These are phyloP conservation scores for Epichloe uncinata DNA, from an alignment of 2,329 filamentous ascomycete genomes.

Conservation along the genomic window DNA sequence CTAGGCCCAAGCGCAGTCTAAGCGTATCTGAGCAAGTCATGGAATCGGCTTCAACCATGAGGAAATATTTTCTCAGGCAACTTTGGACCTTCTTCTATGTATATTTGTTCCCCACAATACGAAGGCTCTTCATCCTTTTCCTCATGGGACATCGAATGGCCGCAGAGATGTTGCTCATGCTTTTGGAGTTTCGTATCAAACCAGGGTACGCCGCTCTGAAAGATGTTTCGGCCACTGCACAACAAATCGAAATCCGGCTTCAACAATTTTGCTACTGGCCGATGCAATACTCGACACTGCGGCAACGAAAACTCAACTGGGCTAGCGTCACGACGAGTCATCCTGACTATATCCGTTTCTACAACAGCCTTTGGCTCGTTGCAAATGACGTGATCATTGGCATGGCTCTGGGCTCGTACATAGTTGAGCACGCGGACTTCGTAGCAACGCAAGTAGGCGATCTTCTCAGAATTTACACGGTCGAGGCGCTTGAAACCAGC, in stretches of 20 bases:
- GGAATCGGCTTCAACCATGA: conserved; percentile 78
- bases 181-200: conserved; percentile 75
- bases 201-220: conserved; percentile 77
- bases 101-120: conserved; percentile 68
- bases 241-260: conserved; percentile 91
- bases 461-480: conserved; percentile 68
- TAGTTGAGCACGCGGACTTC: conserved; percentile 84
- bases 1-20: conserved; percentile 66
- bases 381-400: conserved; percentile 98
- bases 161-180: conserved; percentile 62
- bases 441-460: conserved; percentile 69
- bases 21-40: conserved; percentile 93
- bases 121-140: conserved; percentile 58
- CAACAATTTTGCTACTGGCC: conserved; percentile 99
- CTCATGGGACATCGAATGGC: conserved; percentile 68
- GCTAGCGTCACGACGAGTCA: conserved; percentile 90
- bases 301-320: conserved; percentile 85
- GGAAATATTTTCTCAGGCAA: conserved; percentile 57
- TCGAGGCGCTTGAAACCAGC: conserved; percentile 74
- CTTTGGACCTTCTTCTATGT: conserved; percentile 58
- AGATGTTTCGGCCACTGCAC: conserved; percentile 89
- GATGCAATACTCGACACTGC: conserved; percentile 83
- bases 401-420: conserved; percentile 89
- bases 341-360: conserved; percentile 96
- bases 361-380: conserved; percentile 96